Conservation (phyloP, 1,139 yeast species). For the Pichia sp. region DNA sequence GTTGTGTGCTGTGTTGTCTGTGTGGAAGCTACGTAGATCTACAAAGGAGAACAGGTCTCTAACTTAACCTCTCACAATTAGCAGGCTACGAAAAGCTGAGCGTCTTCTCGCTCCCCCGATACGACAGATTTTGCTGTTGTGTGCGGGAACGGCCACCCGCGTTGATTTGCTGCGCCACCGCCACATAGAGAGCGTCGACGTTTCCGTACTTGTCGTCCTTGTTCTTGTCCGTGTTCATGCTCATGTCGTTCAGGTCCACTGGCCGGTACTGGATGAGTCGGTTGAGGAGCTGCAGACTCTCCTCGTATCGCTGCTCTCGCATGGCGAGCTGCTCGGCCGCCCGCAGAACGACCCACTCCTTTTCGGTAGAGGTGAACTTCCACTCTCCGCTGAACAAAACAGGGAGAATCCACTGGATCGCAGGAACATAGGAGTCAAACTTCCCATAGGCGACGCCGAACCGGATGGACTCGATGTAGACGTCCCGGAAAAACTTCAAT, state of each 20-base stretch:
- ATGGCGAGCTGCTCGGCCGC: not conserved
- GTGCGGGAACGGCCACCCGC: not conserved
- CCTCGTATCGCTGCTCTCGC: not conserved
- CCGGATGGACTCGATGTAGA: conserved; percentile 21
- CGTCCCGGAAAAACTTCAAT: conserved; percentile 43
- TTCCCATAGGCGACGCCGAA: not conserved
- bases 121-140: not conserved
- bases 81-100: not conserved
- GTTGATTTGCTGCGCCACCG: not conserved
- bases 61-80: too few relatives aligned
- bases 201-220: too few relatives aligned
- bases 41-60: too few relatives aligned
- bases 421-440: not conserved
- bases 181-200: not conserved
- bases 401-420: not conserved
- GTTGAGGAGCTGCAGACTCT: not conserved
- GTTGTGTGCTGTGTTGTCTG: not conserved
- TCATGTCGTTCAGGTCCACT: conserved; percentile 15
- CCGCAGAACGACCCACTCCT: not conserved
- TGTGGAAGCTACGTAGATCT: too few relatives aligned
- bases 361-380: not conserved
- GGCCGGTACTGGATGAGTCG: conserved; percentile 11
- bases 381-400: not conserved
- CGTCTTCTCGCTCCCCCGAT: not conserved
- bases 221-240: not conserved